phyloP scores from a whole-genome alignment of 2,329 filamentous ascomycete species.

The Alternaria brassicae region DNA sequence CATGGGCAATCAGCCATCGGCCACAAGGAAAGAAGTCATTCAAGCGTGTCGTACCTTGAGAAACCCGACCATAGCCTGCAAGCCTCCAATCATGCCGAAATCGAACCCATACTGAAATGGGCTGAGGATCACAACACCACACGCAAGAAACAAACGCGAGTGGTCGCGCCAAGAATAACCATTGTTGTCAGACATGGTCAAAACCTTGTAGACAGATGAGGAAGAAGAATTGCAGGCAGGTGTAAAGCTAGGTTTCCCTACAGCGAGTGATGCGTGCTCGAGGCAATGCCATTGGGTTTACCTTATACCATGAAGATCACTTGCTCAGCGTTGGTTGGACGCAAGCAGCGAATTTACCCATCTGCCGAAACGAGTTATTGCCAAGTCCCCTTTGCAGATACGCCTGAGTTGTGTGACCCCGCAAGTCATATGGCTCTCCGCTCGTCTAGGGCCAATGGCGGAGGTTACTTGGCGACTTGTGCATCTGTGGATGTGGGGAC shows the following conservation, averaged over 20 bases:
- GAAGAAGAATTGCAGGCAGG: neutral
- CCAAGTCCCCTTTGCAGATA: constrained; percentile 17
- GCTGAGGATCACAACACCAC: constrained; percentile 57
- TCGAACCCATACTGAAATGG: constrained; percentile 63
- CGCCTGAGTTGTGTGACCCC: constrained; percentile 32
- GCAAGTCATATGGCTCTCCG: constrained; percentile 27
- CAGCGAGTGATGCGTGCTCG: neutral
- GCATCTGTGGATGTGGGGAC: constrained; percentile 36
- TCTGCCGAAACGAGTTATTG: constrained; percentile 35
- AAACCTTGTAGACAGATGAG: neutral
- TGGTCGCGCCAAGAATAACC: constrained; percentile 47
- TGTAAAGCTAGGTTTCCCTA: constrained; percentile 1
- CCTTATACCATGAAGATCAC: constrained; percentile 32
- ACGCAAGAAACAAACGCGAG: constrained; percentile 57
- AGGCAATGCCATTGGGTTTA: constrained; percentile 6
- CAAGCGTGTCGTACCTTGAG: constrained; percentile 47
- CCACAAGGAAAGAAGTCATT: too few species aligned
- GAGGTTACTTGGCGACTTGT: constrained; percentile 28
- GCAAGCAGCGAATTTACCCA: constrained; percentile 33
- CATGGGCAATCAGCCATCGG: neutral
- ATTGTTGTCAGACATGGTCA: constrained; percentile 30
- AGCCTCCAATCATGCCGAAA: constrained; percentile 60
- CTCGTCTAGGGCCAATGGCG: constrained; percentile 16
- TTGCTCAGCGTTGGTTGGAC: constrained; percentile 24
- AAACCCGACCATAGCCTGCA: constrained; percentile 61